Evolutionary conservation across 192 early-diverging fungal species (phyloP).

Genomic region (Geranomyces variabilis): DNA sequence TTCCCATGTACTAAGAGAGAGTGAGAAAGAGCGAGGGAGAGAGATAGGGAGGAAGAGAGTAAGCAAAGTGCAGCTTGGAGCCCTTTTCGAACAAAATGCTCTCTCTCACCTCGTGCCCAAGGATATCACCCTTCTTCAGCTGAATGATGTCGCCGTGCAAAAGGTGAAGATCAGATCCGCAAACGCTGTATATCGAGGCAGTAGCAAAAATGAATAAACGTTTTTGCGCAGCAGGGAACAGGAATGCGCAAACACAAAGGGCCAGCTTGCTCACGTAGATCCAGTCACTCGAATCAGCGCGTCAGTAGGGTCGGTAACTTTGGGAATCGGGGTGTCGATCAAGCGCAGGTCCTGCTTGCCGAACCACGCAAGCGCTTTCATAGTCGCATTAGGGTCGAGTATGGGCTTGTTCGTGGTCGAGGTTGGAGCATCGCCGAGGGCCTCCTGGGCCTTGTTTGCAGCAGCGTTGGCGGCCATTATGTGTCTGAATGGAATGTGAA

Average conservation of each 20-base stretch:
- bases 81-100: no score
- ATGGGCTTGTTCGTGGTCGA: constrained; percentile 4
- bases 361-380: constrained; percentile 38
- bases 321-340: constrained; percentile 37
- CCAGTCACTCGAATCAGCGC: constrained; percentile 48
- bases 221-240: no score
- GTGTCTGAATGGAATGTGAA: no score
- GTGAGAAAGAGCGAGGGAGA: no score
- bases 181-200: constrained; percentile 27
- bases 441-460: constrained; percentile 19
- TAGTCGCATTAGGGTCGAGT: not conserved
- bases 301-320: constrained; percentile 51
- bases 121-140: constrained; percentile 46
- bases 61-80: no score
- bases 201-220: not conserved
- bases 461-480: constrained; percentile 29
- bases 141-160: constrained; percentile 46
- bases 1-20: constrained; percentile 38
- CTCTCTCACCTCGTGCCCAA: constrained; percentile 57
- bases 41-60: no score
- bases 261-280: constrained; percentile 15
- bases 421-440: constrained; percentile 27
- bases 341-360: constrained; percentile 34
- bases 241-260: no score
- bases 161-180: constrained; percentile 58